Percentiles rank a stretch among this genome's conserved stretches.
phyloP scores from a whole-genome alignment of 495 filamentous ascomycete genomes.

The Talaromyces thailandensis region DNA sequence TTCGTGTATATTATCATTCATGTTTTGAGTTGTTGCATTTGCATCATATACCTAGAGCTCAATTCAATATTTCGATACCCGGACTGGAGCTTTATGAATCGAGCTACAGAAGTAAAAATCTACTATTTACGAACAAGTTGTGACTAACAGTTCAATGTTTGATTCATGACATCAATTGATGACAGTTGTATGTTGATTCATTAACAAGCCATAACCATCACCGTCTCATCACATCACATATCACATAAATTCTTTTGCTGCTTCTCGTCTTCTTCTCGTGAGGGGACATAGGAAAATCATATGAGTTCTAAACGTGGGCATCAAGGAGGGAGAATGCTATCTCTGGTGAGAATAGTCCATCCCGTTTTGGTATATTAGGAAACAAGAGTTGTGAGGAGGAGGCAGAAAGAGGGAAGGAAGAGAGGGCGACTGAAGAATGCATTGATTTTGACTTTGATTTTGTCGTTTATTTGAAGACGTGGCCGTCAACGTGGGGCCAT shows the following conservation, averaged over 20 bases:
- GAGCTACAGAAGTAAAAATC: background rate
- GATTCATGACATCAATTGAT: constrained; percentile 1
- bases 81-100: background rate
- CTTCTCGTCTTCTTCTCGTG: background rate
- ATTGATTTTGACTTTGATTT: background rate
- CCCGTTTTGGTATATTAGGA: background rate
- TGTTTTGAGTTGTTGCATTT: background rate
- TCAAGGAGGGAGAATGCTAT: background rate
- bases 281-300: constrained; percentile 3
- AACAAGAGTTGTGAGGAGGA: background rate
- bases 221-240: constrained; percentile 2
- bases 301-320: background rate
- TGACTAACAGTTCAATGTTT: background rate
- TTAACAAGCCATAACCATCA: constrained; percentile 1
- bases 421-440: constrained; percentile 9
- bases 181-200: background rate
- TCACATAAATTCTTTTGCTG: background rate
- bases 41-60: background rate
- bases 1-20: background rate
- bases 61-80: background rate
- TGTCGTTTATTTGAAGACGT: constrained; percentile 91
- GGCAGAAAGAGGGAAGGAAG: background rate
- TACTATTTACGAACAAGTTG: background rate
- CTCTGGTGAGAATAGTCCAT: background rate
- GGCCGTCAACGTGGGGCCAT: constrained; percentile 72